Conservation (phyloP, 2,329 filamentous ascomycete genomes). For the Fusarium protoensiforme region DNA sequence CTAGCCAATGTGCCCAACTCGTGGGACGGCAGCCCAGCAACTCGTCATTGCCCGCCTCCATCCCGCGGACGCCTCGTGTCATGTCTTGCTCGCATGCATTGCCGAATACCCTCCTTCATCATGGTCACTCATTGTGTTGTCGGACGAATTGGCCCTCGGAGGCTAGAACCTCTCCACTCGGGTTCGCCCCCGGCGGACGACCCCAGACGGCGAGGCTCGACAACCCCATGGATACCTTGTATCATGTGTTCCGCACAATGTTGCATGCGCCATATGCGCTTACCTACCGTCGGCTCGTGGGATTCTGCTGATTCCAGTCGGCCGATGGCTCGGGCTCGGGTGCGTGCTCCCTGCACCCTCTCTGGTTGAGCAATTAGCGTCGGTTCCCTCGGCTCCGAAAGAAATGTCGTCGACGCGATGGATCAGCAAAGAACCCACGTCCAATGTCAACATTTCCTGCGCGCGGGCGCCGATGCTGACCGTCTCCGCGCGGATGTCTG, state of each 20-base stretch:
- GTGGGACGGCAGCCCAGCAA: conserved; percentile 6
- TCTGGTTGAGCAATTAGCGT: conserved; percentile 15
- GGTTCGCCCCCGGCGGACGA: conserved; percentile 23
- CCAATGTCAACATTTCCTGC: neutral
- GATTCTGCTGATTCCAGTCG: conserved; percentile 29
- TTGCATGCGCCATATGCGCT: conserved; percentile 32
- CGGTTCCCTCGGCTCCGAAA: conserved; percentile 40
- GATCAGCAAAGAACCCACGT: conserved; percentile 15
- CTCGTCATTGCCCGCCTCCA: conserved; percentile 1
- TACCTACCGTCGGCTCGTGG: neutral
- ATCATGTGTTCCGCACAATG: conserved; percentile 28
- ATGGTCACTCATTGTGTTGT: conserved; percentile 5
- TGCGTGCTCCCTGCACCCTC: conserved; percentile 16
- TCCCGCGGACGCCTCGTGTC: conserved; percentile 2
- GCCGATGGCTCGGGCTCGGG: conserved; percentile 28
- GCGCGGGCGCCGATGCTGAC: conserved; percentile 1
- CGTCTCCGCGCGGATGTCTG: neutral
- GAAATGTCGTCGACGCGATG: neutral
- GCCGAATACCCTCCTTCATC: conserved; percentile 7
- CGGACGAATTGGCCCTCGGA: conserved; percentile 14
- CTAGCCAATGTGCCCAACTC: conserved; percentile 1
- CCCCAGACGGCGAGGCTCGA: conserved; percentile 27
- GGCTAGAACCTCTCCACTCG: conserved; percentile 31
- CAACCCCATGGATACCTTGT: conserved; percentile 11
- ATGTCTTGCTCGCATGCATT: conserved; percentile 8